These are phyloP conservation scores for Leucocoprinus birnbaumii DNA, from an alignment of 768 basidiomycete genomes.

Conservation along the genomic window DNA sequence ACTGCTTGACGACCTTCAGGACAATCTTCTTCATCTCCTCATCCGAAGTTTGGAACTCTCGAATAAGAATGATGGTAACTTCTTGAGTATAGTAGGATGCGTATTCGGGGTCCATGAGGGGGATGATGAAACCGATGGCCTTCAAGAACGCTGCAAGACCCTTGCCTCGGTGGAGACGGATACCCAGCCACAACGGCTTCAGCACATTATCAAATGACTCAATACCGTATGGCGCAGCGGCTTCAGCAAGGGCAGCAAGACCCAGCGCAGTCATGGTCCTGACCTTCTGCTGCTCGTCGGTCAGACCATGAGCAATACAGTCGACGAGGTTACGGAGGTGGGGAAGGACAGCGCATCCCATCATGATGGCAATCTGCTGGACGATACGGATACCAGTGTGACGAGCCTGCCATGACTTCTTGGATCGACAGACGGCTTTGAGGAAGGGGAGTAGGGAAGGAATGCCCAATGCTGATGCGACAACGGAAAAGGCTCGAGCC, in stretches of 20 bases:
- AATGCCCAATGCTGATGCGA: constrained; percentile 97
- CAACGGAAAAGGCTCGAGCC: constrained; percentile 97
- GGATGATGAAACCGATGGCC: constrained; percentile 99
- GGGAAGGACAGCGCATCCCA: constrained; percentile 97
- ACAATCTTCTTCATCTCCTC: constrained; percentile 99
- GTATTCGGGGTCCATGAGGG: constrained; percentile 99
- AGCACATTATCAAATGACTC: constrained; percentile 98
- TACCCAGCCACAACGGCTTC: constrained; percentile 92
- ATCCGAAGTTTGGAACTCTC: constrained; percentile 98
- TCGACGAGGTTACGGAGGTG: constrained; percentile 96
- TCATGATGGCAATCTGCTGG: constrained; percentile 99
- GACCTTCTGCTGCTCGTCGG: constrained; percentile 96
- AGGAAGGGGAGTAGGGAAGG: constrained; percentile 97
- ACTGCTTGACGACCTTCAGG: constrained; percentile 97
- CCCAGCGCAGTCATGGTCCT: constrained; percentile 93
- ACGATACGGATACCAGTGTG: constrained; percentile 99
- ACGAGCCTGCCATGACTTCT: constrained; percentile 99
- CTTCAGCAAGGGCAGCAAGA: constrained; percentile 93
- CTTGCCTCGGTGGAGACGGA: constrained; percentile 92
- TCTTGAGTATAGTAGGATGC: constrained; percentile 99
- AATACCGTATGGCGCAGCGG: constrained; percentile 97
- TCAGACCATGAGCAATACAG: constrained; percentile 89
- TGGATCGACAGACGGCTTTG: constrained; percentile 96
- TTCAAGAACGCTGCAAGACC: constrained; percentile 94
- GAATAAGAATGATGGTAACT: constrained; percentile 93